phyloP scores from a whole-genome alignment of 352 stramenopile species.

The Phytophthora rubi region DNA sequence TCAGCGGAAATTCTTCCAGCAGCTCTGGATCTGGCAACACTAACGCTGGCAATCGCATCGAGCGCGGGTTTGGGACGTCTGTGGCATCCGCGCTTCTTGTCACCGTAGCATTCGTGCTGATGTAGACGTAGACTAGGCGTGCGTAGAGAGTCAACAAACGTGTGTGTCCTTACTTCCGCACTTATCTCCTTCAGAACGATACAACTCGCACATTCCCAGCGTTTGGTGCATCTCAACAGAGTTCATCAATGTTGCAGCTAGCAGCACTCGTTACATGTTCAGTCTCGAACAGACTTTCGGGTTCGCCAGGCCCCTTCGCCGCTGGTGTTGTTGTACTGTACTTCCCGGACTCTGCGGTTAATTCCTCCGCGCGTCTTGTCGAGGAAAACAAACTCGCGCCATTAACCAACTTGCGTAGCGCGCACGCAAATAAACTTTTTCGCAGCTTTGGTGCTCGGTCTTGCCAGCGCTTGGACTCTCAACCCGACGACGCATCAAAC shows the following conservation, averaged over 20 bases:
- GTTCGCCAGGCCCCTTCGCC: not conserved
- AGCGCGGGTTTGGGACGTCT: not conserved
- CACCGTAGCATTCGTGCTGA: constrained; percentile 3
- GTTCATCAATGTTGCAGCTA: not conserved
- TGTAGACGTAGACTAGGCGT: constrained; percentile 9
- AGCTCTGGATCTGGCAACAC: constrained; percentile 18
- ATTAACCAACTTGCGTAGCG: constrained; percentile 2
- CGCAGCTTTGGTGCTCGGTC: not conserved
- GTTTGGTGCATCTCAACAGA: too few species aligned
- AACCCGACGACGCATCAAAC: not conserved
- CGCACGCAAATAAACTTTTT: not conserved
- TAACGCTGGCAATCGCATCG: constrained; percentile 8
- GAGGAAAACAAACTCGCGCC: constrained; percentile 4
- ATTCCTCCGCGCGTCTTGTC: not conserved
- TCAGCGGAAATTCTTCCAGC: constrained; percentile 14
- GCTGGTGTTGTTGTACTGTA: constrained; percentile 1
- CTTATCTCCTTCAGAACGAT: too few species aligned
- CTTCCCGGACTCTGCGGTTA: not conserved
- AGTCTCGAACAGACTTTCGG: not conserved
- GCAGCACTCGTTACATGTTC: constrained; percentile 1
- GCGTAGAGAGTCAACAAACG: not conserved
- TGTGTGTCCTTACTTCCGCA: too few species aligned
- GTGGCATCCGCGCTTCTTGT: constrained; percentile 14
- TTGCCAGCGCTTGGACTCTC: not conserved
- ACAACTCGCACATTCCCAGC: too few species aligned